A percentile compares a stretch with the other conserved stretches of the same genome.
Conservation (phyloP, 2,329 filamentous ascomycete genomes). For the Seiridium unicorne region DNA sequence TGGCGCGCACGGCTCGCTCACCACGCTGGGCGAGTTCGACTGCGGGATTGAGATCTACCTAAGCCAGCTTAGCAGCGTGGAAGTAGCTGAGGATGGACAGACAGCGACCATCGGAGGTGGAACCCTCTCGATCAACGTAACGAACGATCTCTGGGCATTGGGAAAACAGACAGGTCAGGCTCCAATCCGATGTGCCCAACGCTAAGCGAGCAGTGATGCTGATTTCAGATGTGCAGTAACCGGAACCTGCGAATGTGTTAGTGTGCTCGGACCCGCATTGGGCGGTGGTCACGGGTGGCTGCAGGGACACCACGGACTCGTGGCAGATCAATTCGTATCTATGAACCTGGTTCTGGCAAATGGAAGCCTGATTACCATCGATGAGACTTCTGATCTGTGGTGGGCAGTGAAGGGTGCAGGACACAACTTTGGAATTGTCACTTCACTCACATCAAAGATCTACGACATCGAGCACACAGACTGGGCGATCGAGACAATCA, state of each 20-base stretch:
- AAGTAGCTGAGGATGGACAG: constrained; percentile 38
- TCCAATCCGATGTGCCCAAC: background rate
- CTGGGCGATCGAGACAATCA: constrained; percentile 38
- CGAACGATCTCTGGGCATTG: constrained; percentile 45
- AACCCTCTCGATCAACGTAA: constrained; percentile 41
- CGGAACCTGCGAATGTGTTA: constrained; percentile 52
- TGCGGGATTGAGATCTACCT: constrained; percentile 51
- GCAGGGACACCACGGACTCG: constrained; percentile 38
- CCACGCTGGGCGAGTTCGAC: constrained; percentile 45
- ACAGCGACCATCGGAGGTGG: constrained; percentile 50
- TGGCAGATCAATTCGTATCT: constrained; percentile 38
- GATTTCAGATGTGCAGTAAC: constrained; percentile 33
- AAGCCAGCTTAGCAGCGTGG: constrained; percentile 39
- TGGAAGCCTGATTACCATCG: constrained; percentile 28
- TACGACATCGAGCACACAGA: constrained; percentile 35
- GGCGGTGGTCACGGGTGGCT: constrained; percentile 46
- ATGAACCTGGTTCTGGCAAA: constrained; percentile 39
- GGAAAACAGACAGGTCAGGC: constrained; percentile 47
- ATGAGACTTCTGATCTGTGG: constrained; percentile 48
- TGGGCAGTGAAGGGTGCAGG: constrained; percentile 55
- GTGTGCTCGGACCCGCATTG: constrained; percentile 38
- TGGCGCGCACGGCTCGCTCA: constrained; percentile 50
- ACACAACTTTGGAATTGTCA: constrained; percentile 35
- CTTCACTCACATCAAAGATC: constrained; percentile 42
- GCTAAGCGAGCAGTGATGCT: background rate